Evolutionary conservation across 1,139 yeast genomes (phyloP).

Genomic region (Geotrichum cucujoidarum): DNA sequence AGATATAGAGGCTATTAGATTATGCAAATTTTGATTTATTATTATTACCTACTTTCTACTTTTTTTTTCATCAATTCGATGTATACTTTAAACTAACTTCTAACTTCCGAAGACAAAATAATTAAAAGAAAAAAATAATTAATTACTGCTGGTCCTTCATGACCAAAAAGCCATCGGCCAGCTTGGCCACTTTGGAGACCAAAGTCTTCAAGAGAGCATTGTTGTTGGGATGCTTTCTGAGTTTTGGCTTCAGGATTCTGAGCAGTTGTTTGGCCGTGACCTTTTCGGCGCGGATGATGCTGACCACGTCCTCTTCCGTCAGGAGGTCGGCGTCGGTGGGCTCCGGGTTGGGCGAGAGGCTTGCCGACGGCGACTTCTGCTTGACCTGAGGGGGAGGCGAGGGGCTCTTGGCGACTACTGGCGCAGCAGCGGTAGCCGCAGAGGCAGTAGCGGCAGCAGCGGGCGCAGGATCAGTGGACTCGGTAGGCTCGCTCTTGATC

Average conservation of each 20-base stretch:
- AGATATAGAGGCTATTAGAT: neutral
- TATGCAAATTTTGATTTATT: neutral
- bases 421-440: slow-evolving; percentile 33
- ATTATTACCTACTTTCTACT: neutral
- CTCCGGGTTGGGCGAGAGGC: slow-evolving; percentile 13
- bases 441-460: slow-evolving; percentile 20
- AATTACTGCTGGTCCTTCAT: slow-evolving; percentile 28
- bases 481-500: slow-evolving; percentile 13
- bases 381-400: slow-evolving; percentile 23
- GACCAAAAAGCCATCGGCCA: slow-evolving; percentile 62
- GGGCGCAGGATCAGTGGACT: neutral
- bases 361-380: slow-evolving; percentile 13
- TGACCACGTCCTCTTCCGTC: slow-evolving; percentile 67
- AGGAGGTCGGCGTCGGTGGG: slow-evolving; percentile 38
- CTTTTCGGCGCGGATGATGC: slow-evolving; percentile 57
- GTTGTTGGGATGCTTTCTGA: slow-evolving; percentile 65
- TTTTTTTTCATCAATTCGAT: too few relatives aligned
- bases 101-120: too few relatives aligned
- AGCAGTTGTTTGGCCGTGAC: slow-evolving; percentile 64
- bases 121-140: neutral
- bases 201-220: slow-evolving; percentile 60
- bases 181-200: slow-evolving; percentile 63
- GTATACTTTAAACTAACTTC: too few relatives aligned
- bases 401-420: slow-evolving; percentile 13
- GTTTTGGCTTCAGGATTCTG: slow-evolving; percentile 55